phyloP scores from a whole-genome alignment of 2,329 filamentous ascomycete species.

The Trichoderma arundinaceum region DNA sequence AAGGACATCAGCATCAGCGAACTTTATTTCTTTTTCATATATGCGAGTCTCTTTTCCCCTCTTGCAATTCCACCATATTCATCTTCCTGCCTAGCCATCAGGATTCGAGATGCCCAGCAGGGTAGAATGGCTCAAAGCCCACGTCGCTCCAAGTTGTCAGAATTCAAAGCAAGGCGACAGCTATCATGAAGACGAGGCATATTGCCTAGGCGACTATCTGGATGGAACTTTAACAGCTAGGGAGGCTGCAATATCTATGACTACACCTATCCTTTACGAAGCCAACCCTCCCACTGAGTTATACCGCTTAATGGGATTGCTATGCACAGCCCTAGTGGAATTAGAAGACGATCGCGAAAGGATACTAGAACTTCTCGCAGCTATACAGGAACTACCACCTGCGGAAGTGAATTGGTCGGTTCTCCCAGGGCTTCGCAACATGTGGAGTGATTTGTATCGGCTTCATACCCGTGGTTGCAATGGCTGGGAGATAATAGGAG shows the following conservation, averaged over 20 bases:
- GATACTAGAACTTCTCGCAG: constrained; percentile 4
- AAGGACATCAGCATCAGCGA: neutral
- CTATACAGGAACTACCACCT: neutral
- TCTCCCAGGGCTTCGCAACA: constrained; percentile 8
- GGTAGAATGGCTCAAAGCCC: constrained; percentile 4
- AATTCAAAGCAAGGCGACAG: neutral
- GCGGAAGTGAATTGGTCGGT: constrained; percentile 3
- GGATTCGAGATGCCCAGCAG: constrained; percentile 3
- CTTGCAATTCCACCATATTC: no score
- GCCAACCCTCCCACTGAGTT: neutral
- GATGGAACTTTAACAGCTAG: neutral
- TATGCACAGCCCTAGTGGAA: constrained; percentile 15
- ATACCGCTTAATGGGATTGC: constrained; percentile 10
- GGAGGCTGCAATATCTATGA: constrained; percentile 1
- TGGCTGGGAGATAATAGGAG: constrained; percentile 19
- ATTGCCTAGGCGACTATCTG: constrained; percentile 1
- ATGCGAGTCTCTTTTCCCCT: no score
- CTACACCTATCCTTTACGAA: neutral
- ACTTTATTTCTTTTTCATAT: neutral
- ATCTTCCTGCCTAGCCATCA: neutral
- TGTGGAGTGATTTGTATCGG: constrained; percentile 16
- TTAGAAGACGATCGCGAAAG: neutral
- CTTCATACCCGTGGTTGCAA: constrained; percentile 6
- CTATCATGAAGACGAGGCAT: neutral
- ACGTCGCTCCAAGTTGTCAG: neutral